A percentile compares a stretch with the other conserved stretches of the same genome.
Evolutionary conservation across 768 basidiomycete genomes (phyloP).

Genomic region (Auriculariales sp.): DNA sequence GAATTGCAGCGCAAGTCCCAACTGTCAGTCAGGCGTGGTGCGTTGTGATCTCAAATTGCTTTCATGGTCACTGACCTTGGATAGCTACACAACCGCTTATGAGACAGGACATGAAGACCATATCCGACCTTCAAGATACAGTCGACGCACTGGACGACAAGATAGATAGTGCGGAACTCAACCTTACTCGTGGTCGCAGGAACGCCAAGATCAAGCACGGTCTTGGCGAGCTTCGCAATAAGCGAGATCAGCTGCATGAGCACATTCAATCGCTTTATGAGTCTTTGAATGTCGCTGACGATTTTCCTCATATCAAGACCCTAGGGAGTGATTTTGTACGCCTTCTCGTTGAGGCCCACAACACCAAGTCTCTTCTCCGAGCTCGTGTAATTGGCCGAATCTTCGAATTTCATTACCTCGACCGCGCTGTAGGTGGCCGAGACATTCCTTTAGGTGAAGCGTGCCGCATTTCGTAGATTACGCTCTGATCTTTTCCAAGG

Average conservation of each 20-base stretch:
- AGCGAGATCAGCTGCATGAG: constrained; percentile 8
- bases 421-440: constrained; percentile 18
- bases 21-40: constrained; percentile 16
- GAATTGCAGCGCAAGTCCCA: constrained; percentile 17
- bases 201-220: not conserved
- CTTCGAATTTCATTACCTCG: constrained; percentile 22
- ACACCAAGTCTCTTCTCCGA: constrained; percentile 25
- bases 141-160: constrained; percentile 14
- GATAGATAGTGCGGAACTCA: constrained; percentile 7
- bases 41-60: constrained; percentile 9
- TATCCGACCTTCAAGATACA: constrained; percentile 18
- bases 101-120: constrained; percentile 18
- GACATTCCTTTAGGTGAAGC: constrained; percentile 20
- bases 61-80: not conserved
- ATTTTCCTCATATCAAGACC: constrained; percentile 19
- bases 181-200: constrained; percentile 5
- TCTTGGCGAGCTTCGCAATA: not conserved
- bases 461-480: not conserved
- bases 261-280: constrained; percentile 19
- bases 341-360: constrained; percentile 19
- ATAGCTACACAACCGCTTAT: constrained; percentile 9
- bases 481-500: not conserved
- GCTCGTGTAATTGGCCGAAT: constrained; percentile 20
- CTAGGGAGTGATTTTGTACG: constrained; percentile 17
- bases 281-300: constrained; percentile 19